phyloP scores from a whole-genome alignment of 345 rosid genomes.

The Nasturtium officinale region DNA sequence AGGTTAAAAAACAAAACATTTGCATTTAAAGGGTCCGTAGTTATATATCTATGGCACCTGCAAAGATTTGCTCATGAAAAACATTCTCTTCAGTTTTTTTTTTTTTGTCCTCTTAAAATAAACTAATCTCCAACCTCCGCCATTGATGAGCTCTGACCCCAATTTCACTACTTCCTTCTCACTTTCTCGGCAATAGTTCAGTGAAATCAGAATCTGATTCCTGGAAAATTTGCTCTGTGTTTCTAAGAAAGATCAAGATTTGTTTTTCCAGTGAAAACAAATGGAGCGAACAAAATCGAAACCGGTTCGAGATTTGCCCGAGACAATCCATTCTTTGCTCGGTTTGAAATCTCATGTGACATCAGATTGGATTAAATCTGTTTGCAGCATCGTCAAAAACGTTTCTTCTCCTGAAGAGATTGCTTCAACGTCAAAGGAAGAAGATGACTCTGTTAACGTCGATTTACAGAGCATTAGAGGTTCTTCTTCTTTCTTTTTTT shows the following conservation, averaged over 20 bases:
- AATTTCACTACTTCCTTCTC: slow-evolving; percentile 3
- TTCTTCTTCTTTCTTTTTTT: slow-evolving; percentile 19
- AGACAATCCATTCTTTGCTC: slow-evolving; percentile 67
- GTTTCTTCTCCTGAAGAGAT: slow-evolving; percentile 33
- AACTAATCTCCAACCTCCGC: slow-evolving; percentile 21
- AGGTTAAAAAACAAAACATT: neutral
- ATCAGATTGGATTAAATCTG: slow-evolving; percentile 66
- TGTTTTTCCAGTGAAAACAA: neutral
- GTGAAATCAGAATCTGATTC: neutral
- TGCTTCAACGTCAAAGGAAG: slow-evolving; percentile 20
- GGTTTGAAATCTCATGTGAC: slow-evolving; percentile 63
- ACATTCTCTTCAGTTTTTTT: slow-evolving; percentile 17
- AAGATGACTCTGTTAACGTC: slow-evolving; percentile 41
- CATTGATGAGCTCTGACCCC: slow-evolving; percentile 34
- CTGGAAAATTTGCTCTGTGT: slow-evolving; percentile 10
- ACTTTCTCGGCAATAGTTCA: slow-evolving; percentile 6
- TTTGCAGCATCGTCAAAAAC: slow-evolving; percentile 52
- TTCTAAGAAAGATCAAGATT: slow-evolving; percentile 17
- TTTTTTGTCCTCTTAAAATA: neutral
- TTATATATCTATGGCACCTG: slow-evolving; percentile 4
- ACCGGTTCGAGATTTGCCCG: slow-evolving; percentile 48
- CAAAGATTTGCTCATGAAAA: slow-evolving; percentile 16
- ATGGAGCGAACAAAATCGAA: slow-evolving; percentile 46
- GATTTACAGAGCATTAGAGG: slow-evolving; percentile 50
- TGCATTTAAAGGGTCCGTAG: neutral